Evolutionary conservation across 1,284 basidiomycete species (phyloP).

Genomic region (Tilletia walkeri): DNA sequence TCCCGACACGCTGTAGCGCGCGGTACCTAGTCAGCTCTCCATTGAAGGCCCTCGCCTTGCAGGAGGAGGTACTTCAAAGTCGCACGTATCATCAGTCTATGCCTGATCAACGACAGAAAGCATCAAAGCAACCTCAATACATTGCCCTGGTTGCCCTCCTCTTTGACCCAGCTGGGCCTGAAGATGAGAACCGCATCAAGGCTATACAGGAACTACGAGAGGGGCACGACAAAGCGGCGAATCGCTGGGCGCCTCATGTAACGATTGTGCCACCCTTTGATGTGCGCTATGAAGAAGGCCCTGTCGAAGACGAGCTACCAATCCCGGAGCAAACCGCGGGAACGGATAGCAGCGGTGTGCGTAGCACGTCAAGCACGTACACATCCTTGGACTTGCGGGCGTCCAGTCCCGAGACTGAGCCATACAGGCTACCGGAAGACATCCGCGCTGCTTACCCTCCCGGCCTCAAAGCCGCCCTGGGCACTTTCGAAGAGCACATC

Average conservation of each 20-base stretch:
- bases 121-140: not conserved
- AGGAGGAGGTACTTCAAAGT: too few relatives aligned
- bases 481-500: not conserved
- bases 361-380: not conserved
- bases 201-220: not conserved
- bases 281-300: not conserved
- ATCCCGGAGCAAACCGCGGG: too few relatives aligned
- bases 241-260: slow-evolving; percentile 8
- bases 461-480: not conserved
- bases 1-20: too few relatives aligned
- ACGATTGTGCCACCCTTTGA: slow-evolving; percentile 11
- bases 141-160: not conserved
- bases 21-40: too few relatives aligned
- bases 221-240: not conserved
- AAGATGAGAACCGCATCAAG: not conserved
- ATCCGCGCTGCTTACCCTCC: not conserved
- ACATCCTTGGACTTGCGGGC: not conserved
- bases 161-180: not conserved
- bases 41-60: too few relatives aligned
- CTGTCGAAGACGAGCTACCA: too few relatives aligned
- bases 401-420: not conserved
- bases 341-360: not conserved
- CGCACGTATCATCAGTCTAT: too few relatives aligned
- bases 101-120: too few relatives aligned
- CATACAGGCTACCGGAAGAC: not conserved